Base-by-base conservation (phyloP, 192 early-diverging fungal genomes). In the Cladochytrium replicatum region DNA sequence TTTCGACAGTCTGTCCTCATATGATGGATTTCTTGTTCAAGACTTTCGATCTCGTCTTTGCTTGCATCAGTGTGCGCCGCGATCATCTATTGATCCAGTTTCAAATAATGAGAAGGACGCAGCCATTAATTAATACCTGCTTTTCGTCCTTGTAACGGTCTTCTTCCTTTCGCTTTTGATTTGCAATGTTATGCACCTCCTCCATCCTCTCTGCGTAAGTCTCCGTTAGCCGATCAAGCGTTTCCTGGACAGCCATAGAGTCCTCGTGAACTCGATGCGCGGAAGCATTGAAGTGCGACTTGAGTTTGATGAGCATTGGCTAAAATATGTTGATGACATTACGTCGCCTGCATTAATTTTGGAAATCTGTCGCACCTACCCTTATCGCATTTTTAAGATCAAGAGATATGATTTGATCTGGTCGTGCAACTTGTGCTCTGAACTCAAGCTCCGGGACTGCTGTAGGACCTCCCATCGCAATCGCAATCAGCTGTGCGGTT, bases 141-240 rank as follows among this genome's bases (percentile, higher is more conserved):
- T 70, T 69, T 30, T 78, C 69, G 32, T 72, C 55, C 21, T 39
- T 41, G 42, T 63, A 73, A 31, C 54, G 61, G 1, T 64, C 53
- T 19, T 55, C 61, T 42, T 73, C 46, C 30, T 54, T 29, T 32
- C 44, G 23, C 5, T 72, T 53, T 21, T 48, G 28, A 11, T 28
- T 29, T 48, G 68, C 72, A 4, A 66, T 38, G 17, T 50, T 52
- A 23, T 49, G 37, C 7, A 75, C 42, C 29, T 68, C 61, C 29
- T 79, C 77, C 31, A 48, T 24, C 45, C 69, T 79, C 29, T 71
- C 57, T 6, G 49, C 27, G 25, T 39, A 26, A 2, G 60, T 28
- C 51, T 66, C 64, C 13, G 32, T 32, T 2, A 73, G 40, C 13
- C 39, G 30, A 46, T 79, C 77, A 17, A 71, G 32, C 23, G 40